Evolutionary conservation across 2,329 filamentous ascomycete species (phyloP).

Genomic region (Anthostomella pinea): DNA sequence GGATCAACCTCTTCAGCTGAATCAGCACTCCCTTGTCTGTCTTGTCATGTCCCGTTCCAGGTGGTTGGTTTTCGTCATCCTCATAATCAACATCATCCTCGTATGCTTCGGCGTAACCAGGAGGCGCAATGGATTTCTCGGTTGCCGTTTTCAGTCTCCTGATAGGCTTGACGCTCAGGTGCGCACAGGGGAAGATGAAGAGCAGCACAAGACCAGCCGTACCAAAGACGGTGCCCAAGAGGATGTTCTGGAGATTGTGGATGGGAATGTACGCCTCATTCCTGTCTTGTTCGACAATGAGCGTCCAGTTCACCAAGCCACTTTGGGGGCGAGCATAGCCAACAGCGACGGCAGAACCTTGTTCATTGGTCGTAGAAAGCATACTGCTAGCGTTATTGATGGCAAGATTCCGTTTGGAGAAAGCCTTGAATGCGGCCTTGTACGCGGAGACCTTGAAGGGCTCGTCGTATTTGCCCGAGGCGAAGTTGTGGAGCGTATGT

Average conservation of each 20-base stretch:
- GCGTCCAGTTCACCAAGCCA: conserved; percentile 72
- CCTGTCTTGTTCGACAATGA: conserved; percentile 74
- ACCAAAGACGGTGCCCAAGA: conserved; percentile 82
- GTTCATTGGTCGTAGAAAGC: conserved; percentile 71
- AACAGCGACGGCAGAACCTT: conserved; percentile 67
- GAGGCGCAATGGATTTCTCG: conserved; percentile 66
- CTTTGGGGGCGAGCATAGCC: conserved; percentile 72
- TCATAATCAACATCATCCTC: conserved; percentile 44
- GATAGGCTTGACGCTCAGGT: conserved; percentile 79
- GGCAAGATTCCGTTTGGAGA: conserved; percentile 46
- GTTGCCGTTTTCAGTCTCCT: conserved; percentile 72
- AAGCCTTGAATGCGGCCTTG: conserved; percentile 59
- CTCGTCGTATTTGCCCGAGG: conserved; percentile 40
- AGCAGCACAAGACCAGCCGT: conserved; percentile 71
- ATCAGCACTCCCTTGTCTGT: conserved; percentile 43
- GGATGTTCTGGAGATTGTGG: conserved; percentile 69
- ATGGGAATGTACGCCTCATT: conserved; percentile 76
- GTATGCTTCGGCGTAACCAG: conserved; percentile 53
- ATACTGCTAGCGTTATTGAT: conserved; percentile 67
- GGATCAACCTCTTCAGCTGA: conserved; percentile 37
- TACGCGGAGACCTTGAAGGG: conserved; percentile 61
- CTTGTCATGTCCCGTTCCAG: conserved; percentile 26
- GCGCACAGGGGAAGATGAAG: conserved; percentile 73
- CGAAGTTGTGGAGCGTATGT: conserved; percentile 44
- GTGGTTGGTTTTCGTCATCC: conserved; percentile 36